Percentiles rank a stretch among this genome's conserved stretches.
phyloP scores from a whole-genome alignment of 1,284 basidiomycete species.

The Microstroma glucosiphilum region DNA sequence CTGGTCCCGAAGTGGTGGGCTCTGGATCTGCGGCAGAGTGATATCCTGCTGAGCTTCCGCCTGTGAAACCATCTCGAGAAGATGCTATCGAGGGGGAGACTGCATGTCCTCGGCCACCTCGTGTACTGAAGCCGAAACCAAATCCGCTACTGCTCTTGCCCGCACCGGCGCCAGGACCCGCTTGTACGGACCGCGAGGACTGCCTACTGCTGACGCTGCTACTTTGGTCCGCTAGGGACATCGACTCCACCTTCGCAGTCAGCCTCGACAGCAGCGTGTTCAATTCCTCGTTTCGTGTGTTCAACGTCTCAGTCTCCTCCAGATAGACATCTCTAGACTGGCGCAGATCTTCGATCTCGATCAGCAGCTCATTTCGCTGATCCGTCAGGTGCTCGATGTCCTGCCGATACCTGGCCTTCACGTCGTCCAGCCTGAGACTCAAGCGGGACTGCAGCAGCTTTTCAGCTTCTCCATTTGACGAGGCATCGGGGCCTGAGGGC shows the following conservation, averaged over 20 bases:
- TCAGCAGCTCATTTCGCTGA: conserved; percentile 69
- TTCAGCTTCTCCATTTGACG: background rate
- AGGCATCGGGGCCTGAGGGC: background rate
- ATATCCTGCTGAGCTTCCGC: background rate
- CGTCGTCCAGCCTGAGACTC: conserved; percentile 76
- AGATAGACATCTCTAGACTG: conserved; percentile 77
- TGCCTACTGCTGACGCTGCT: background rate
- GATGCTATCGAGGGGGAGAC: conserved; percentile 25
- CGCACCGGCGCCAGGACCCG: background rate
- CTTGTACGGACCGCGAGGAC: background rate
- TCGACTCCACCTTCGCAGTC: conserved; percentile 66
- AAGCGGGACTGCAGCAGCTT: conserved; percentile 63
- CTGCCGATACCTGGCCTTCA: conserved; percentile 78
- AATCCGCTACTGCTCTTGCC: conserved; percentile 16
- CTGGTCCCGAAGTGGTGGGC: background rate
- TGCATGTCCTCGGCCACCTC: conserved; percentile 11
- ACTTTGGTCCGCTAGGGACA: conserved; percentile 7
- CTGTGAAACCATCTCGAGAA: conserved; percentile 15
- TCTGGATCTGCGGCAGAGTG: background rate
- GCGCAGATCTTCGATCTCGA: conserved; percentile 81
- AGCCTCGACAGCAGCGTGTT: conserved; percentile 49
- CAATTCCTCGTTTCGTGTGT: conserved; percentile 84
- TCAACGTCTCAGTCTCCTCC: conserved; percentile 83
- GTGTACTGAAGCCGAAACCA: conserved; percentile 23
- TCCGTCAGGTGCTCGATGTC: conserved; percentile 78